Conservation (phyloP, 345 rosid species). For the Erodium maritimum region DNA sequence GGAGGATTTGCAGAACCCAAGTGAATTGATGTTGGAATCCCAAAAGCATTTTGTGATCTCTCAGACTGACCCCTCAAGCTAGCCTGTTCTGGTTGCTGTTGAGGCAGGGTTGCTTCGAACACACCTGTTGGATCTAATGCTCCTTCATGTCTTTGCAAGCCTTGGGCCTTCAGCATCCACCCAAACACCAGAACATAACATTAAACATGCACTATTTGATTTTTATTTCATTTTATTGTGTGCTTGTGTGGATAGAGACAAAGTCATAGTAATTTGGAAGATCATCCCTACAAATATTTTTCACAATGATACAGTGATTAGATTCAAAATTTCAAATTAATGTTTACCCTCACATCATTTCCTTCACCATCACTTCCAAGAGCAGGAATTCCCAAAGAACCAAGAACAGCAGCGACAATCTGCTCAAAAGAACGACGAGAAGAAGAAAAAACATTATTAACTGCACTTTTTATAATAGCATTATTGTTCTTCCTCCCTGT, state of each 20-base stretch:
- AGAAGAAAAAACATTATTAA: too few relatives aligned
- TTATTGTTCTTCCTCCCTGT: background rate
- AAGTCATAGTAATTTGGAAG: too few relatives aligned
- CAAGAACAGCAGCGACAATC: slow-evolving; percentile 71
- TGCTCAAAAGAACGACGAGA: slow-evolving; percentile 16
- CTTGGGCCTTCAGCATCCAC: slow-evolving; percentile 2
- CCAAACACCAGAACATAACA: too few relatives aligned
- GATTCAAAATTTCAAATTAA: too few relatives aligned
- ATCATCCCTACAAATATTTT: too few relatives aligned
- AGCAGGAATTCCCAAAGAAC: slow-evolving; percentile 53
- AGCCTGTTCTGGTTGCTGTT: slow-evolving; percentile 24
- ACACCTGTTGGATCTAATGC: slow-evolving; percentile 22
- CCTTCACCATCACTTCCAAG: slow-evolving; percentile 34
- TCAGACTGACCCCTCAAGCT: slow-evolving; percentile 30
- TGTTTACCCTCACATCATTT: slow-evolving; percentile 2
- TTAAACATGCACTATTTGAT: too few relatives aligned
- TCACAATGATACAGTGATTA: too few relatives aligned
- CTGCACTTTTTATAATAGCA: background rate
- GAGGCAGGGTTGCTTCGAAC: slow-evolving; percentile 22
- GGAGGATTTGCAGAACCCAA: slow-evolving; percentile 39
- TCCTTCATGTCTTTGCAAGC: slow-evolving; percentile 35
- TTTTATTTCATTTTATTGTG: too few relatives aligned
- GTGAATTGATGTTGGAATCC: slow-evolving; percentile 41
- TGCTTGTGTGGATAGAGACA: too few relatives aligned
- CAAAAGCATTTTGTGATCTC: slow-evolving; percentile 38